phyloP scores from a whole-genome alignment of 768 basidiomycete genomes.

The Boletus huronensis region DNA sequence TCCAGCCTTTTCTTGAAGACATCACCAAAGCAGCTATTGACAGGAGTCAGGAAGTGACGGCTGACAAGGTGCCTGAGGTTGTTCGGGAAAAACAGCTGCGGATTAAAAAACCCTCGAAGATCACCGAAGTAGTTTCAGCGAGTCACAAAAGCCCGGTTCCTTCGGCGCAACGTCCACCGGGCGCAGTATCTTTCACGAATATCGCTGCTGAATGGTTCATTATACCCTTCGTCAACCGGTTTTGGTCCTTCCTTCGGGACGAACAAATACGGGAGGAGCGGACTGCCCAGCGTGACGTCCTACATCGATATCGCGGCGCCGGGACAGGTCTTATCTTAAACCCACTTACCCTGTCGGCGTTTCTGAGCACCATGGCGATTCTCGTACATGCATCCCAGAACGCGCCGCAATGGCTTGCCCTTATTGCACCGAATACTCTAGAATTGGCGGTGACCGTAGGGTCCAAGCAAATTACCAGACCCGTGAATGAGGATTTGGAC shows the following conservation, averaged over 20 bases:
- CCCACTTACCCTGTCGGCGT: conserved; percentile 70
- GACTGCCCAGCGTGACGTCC: conserved; percentile 51
- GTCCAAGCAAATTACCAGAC: conserved; percentile 53
- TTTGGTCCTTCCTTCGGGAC: conserved; percentile 91
- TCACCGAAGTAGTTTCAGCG: conserved; percentile 40
- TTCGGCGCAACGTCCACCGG: conserved; percentile 4
- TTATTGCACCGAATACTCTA: conserved; percentile 78
- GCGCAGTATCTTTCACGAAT: conserved; percentile 48
- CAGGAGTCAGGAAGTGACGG: conserved; percentile 50
- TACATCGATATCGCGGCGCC: conserved; percentile 61
- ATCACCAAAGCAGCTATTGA: conserved; percentile 64
- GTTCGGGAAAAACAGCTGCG: conserved; percentile 74
- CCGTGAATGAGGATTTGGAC: conserved; percentile 34
- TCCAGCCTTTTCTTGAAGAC: conserved; percentile 58
- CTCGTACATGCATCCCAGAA: conserved; percentile 81
- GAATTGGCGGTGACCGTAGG: conserved; percentile 83
- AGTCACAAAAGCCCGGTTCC: conserved; percentile 17
- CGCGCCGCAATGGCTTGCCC: conserved; percentile 73
- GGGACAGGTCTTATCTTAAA: conserved; percentile 83
- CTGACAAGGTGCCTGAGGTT: conserved; percentile 55
- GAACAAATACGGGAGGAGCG: conserved; percentile 74
- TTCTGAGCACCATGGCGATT: conserved; percentile 71
- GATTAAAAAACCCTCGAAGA: conserved; percentile 46
- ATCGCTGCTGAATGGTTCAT: conserved; percentile 88
- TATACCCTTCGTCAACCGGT: conserved; percentile 86